Evolutionary conservation across 305 asterid species (phyloP).

Genomic region (Rubia tinctorum): DNA sequence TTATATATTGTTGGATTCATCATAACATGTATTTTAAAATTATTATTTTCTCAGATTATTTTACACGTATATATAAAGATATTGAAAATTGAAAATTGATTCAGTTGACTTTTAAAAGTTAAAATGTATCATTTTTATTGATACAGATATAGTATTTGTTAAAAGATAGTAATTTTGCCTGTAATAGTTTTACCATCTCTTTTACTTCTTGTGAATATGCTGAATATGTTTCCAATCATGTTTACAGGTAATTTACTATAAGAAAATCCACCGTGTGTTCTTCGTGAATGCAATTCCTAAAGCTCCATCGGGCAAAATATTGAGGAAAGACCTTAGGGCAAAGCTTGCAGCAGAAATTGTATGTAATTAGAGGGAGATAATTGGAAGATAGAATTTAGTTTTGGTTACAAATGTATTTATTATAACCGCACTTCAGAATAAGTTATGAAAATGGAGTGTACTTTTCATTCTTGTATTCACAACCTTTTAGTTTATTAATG

Average conservation of each 20-base stretch:
- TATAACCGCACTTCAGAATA: not conserved
- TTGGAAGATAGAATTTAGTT: not conserved
- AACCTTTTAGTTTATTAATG: not conserved
- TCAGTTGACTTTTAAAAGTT: no score
- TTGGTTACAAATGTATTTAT: not conserved
- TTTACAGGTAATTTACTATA: conserved; percentile 59
- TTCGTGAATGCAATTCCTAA: conserved; percentile 49
- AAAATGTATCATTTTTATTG: no score
- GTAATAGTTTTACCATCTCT: no score
- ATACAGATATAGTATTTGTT: no score
- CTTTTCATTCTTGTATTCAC: not conserved
- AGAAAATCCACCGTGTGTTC: conserved; percentile 45
- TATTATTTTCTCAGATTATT: no score
- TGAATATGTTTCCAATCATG: not conserved
- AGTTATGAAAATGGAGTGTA: not conserved
- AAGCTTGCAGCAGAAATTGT: conserved; percentile 21
- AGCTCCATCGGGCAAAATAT: conserved; percentile 60
- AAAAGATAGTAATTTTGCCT: no score
- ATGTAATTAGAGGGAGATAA: not conserved
- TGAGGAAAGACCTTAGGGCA: conserved; percentile 47
- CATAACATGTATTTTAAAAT: no score
- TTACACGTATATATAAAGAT: no score
- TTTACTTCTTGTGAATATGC: not conserved
- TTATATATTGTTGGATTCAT: no score
- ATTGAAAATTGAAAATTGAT: no score